Evolutionary conservation across 345 rosid species (phyloP), one percentile per base, ranked within the genome.

Genomic region (Heritiera fomes): DNA sequence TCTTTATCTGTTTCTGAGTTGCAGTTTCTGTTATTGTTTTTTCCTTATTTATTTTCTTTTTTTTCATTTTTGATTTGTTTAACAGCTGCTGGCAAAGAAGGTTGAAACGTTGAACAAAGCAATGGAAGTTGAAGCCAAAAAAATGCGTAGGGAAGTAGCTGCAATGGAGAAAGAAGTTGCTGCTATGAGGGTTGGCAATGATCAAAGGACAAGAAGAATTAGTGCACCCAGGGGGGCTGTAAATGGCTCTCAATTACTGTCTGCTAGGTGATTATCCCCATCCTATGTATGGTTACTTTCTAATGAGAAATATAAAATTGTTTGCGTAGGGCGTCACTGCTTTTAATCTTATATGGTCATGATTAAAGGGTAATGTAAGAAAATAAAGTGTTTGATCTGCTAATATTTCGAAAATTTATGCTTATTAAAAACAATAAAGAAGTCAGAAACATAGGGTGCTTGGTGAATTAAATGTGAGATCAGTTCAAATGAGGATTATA

Each of bases 141-240:
- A 92, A 87, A 95, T 95, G 98, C 87, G 98, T 82, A 92, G 98
- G 83, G 98, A 95, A 87, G 98, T 95, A 80, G 97, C 98, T 83
- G 89, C 90, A 18, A 95, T 93, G 98, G 99, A 90, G 79, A 95
- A 95, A 88, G 99, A 95, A 87, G 98, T 95, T 68, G 90, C 99
- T 56, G 94, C 97, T 52, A 93, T 93, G 94, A 95, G 97, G 53
- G 92, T 92, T 55, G 98, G 91, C 41, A 95, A 90, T 83, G 98
- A 92, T 78, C 89, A 83, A 80, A 89, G 91, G 85, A 82, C 88
- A 60, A 92, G 85, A 86, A 88, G 98, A 58, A 79, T 76, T 75
- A 80, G 91, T 71, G 83, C 75, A 8, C 43, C 62, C 30, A 30
- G 85, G 83, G 88, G 89, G 74, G 82, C 97, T 80, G 81, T 90